Evolutionary conservation across 768 basidiomycete species (phyloP), one percentile per base, ranked within the genome.

Genomic region (Tephrocybe sp.): DNA sequence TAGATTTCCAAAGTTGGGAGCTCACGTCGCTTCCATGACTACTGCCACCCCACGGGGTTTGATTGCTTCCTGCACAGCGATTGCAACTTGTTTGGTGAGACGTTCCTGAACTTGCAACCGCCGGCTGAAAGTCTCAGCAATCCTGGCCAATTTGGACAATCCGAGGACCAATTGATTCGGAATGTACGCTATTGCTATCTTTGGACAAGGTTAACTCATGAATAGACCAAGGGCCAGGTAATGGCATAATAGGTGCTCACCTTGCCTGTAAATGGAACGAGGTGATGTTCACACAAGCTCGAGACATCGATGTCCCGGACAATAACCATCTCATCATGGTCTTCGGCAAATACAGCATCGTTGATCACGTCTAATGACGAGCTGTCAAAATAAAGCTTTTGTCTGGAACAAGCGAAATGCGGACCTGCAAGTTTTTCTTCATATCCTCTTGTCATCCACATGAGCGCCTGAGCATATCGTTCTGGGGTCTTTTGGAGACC

Each of bases 381-480:
- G 16, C 43, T 49, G 23, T 50, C 49, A 58, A 56, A 35, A 26
- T 7, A 26, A 26, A 26, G 26, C 26, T 26, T 23, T 42, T 34
- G 4, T 10, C 35, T n/a, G 17, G 57, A 62, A 57, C 52, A 52
- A 53, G 32, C 53, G 42, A 65, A 46, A 48, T 5, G 34, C 19
- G 57, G 46, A 93, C 94, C 92, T 71, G 86, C 83, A 58, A 99
- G 72, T 57, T 92, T 83, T 66, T 98, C 95, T 67, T 98, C 97
- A 70, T 99, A 99, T 9, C 97, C 97, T 65, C 88, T 85, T 31
- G 97, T 98, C 95, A 98, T 97, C 93, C 93, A 98, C 78, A 99
- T 82, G 48, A 99, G 75, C 22, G 97, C 93, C 70, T 98, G 91
- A 19, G 95, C 94, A 69, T 97, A 99, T 34, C 97, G 80, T 59